Percentiles rank a stretch among this genome's conserved stretches.
phyloP scores from a whole-genome alignment of 2,329 filamentous ascomycete genomes.

The Cordyceps tenuipes region DNA sequence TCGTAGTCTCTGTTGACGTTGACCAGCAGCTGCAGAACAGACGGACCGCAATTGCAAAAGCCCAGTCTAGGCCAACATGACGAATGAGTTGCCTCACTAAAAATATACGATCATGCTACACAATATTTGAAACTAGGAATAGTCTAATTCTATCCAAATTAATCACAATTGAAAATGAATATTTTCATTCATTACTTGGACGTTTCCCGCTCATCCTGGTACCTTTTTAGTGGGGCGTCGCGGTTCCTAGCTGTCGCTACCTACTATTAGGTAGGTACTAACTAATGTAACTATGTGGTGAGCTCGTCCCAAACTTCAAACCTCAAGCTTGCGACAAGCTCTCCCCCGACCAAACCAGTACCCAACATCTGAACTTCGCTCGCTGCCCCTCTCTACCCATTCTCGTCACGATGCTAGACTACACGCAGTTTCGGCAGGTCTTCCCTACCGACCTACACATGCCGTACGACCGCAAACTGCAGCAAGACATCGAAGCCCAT shows the following conservation, averaged over 20 bases:
- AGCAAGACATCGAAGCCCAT: slow-evolving; percentile 56
- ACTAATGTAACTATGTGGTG: not conserved
- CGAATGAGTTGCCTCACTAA: too few relatives aligned
- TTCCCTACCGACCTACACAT: slow-evolving; percentile 55
- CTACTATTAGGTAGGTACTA: too few relatives aligned
- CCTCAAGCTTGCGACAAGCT: slow-evolving; percentile 1
- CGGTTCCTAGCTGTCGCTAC: too few relatives aligned
- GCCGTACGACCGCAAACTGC: slow-evolving; percentile 52
- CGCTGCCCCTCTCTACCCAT: not conserved
- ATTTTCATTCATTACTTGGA: not conserved
- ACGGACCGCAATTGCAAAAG: too few relatives aligned
- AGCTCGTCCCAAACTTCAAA: not conserved
- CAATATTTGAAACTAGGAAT: too few relatives aligned
- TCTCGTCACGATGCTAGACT: slow-evolving; percentile 40
- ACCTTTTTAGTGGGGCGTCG: not conserved
- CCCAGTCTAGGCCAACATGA: too few relatives aligned
- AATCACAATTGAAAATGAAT: not conserved
- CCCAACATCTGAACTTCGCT: slow-evolving; percentile 20
- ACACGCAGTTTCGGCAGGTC: slow-evolving; percentile 58
- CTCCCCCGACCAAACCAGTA: slow-evolving; percentile 21
- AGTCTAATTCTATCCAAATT: too few relatives aligned
- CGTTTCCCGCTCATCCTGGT: not conserved
- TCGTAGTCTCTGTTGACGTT: too few relatives aligned
- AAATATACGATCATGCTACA: too few relatives aligned
- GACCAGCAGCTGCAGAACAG: too few relatives aligned